These are phyloP conservation scores for Camelina hispida DNA, from an alignment of 345 rosid genomes.

Conservation along the genomic window DNA sequence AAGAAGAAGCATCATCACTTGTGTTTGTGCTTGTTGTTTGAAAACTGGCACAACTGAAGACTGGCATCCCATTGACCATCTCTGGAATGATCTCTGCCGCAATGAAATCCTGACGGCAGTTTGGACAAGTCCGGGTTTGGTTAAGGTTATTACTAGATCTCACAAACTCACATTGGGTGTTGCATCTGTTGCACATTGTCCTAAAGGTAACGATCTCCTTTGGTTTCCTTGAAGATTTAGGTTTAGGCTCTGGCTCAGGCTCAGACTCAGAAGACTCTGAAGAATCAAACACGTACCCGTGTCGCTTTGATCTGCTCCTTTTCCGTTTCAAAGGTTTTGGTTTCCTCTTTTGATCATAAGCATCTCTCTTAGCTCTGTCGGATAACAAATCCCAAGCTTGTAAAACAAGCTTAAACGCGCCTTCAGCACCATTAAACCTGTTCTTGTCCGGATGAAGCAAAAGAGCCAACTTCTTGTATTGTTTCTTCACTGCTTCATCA, in stretches of 20 bases:
- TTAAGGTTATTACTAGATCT: conserved; percentile 62
- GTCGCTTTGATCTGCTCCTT: conserved; percentile 21
- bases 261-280: not conserved
- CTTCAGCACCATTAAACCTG: conserved; percentile 75
- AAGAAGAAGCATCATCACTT: conserved; percentile 29
- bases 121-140: conserved; percentile 69
- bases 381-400: conserved; percentile 73
- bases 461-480: conserved; percentile 66
- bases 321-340: conserved; percentile 34
- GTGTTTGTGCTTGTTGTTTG: conserved; percentile 30
- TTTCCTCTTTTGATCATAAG: conserved; percentile 64
- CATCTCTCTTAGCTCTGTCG: conserved; percentile 57
- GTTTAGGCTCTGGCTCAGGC: not conserved
- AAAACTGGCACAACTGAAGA: not conserved
- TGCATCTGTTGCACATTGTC: conserved; percentile 78
- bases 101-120: conserved; percentile 59
- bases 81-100: conserved; percentile 53
- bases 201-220: conserved; percentile 48
- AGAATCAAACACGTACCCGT: not conserved
- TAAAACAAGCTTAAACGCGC: conserved; percentile 74
- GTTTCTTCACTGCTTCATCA: conserved; percentile 65
- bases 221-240: not conserved
- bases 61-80: conserved; percentile 1
- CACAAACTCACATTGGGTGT: conserved; percentile 65
- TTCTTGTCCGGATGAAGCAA: conserved; percentile 88